Conservation (phyloP, 2,329 filamentous ascomycete species). For the Achaetomium macrosporum region DNA sequence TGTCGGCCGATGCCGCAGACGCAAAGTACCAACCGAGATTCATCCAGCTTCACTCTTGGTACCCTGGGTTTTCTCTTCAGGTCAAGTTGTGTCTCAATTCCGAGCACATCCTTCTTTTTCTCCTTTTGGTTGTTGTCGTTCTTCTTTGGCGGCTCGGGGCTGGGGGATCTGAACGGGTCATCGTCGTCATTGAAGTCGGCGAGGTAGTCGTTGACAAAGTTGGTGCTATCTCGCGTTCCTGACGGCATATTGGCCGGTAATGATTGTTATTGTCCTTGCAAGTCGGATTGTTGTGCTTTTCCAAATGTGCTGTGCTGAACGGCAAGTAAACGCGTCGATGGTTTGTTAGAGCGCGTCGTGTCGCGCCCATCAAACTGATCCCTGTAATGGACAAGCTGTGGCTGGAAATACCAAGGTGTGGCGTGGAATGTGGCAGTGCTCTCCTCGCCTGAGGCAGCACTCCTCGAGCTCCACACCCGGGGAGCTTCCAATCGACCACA, state of each 20-base stretch:
- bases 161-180: slow-evolving; percentile 45
- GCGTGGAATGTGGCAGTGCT: not conserved
- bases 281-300: slow-evolving; percentile 37
- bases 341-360: slow-evolving; percentile 12
- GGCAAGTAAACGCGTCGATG: slow-evolving; percentile 8
- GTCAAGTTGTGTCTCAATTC: slow-evolving; percentile 81
- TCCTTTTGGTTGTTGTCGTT: slow-evolving; percentile 34
- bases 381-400: slow-evolving; percentile 13
- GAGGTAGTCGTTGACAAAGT: slow-evolving; percentile 73
- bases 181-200: slow-evolving; percentile 43
- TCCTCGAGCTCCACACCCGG: slow-evolving; percentile 16
- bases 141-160: slow-evolving; percentile 29
- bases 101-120: slow-evolving; percentile 52
- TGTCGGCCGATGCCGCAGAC: not conserved
- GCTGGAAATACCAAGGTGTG: not conserved
- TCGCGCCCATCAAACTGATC: not conserved
- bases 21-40: slow-evolving; percentile 50
- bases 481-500: slow-evolving; percentile 16
- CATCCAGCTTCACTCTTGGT: slow-evolving; percentile 81
- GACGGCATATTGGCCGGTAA: slow-evolving; percentile 28
- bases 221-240: slow-evolving; percentile 40
- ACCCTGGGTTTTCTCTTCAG: slow-evolving; percentile 66
- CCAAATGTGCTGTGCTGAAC: not conserved
- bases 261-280: not conserved
- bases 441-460: slow-evolving; percentile 19